Base-by-base conservation (phyloP, 805 yeast species). In the Lipomyces oligophaga region DNA sequence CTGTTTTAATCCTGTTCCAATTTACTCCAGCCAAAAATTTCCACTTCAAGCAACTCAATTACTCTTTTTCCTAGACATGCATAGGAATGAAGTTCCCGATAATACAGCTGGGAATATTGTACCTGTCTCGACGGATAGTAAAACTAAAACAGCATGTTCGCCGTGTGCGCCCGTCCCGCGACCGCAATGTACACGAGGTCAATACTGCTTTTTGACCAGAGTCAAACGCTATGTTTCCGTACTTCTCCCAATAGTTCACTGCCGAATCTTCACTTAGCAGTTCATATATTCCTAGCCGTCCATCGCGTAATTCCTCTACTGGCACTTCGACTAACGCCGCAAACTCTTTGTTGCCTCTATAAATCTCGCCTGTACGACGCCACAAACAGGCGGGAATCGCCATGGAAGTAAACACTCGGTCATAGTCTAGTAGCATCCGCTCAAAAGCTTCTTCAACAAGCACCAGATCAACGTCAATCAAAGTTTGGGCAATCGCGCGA, bases 351-450 rank as follows among this genome's bases (percentile, higher is more conserved):
- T 90, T 90, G 0, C 96, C 97, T 51, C 97, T 68, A 59, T 86
- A 90, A 3, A 90, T 90, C 58, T 90, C 97, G 1, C 97, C 97
- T 0, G 97, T 89, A 58, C 97, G 80, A 63, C 97, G 72, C 97
- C 97, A 90, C 24, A 90, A 72, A 67, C 97, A 90, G 1, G 97
- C 96, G 1, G 97, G 97, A 51, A 90, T 87, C 5, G 97, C 96
- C 96, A 90, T 88, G 3, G 95, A 83, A 0, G 97, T 88, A 68
- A 90, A 90, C 3, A 90, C 96, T 28, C 97, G 74, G 63, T 90
- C 97, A 61, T 90, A 88, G 58, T 90, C 96, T 42, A 90, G 69
- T 36, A 90, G 67, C 95, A 90, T 85, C 53, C 97, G 73, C 67
- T 90, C 97, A 62, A 90, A 90, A 45, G 83, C 83, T 65, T 90